These are phyloP conservation scores for Hymenoscyphus fructigenus DNA, from an alignment of 2,329 filamentous ascomycete genomes.

Conservation along the genomic window DNA sequence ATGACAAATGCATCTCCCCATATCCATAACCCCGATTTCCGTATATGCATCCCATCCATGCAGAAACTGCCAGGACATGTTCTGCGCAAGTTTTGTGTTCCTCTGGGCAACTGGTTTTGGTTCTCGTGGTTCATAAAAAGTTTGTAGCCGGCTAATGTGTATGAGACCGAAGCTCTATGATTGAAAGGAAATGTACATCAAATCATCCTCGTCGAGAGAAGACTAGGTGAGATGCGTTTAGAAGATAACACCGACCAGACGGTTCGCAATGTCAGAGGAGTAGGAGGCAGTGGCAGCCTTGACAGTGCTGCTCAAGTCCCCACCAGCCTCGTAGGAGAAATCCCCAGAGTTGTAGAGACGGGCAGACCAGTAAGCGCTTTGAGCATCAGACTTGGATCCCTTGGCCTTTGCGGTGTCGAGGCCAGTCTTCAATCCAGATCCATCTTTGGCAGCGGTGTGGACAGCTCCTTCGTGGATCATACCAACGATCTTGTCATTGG, in stretches of 20 bases:
- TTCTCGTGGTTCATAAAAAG: background rate
- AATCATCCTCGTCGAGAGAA: background rate
- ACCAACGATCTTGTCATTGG: conserved; percentile 7
- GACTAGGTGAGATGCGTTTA: background rate
- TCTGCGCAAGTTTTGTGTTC: background rate
- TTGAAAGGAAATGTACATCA: background rate
- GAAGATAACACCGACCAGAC: conserved; percentile 7
- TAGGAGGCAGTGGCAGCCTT: conserved; percentile 23
- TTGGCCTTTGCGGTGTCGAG: conserved; percentile 28
- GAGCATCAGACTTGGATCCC: conserved; percentile 20
- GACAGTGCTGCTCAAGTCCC: conserved; percentile 26
- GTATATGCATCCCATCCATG: background rate
- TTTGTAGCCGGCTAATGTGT: background rate
- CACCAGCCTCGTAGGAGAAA: conserved; percentile 29
- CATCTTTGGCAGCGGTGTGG: conserved; percentile 35
- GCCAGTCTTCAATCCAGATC: conserved; percentile 38
- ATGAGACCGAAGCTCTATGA: background rate
- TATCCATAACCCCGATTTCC: background rate
- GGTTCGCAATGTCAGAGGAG: conserved; percentile 19
- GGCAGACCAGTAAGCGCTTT: conserved; percentile 37
- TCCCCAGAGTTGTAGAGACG: conserved; percentile 42
- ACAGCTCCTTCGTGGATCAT: conserved; percentile 41
- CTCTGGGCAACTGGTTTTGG: background rate
- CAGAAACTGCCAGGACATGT: conserved; percentile 3
- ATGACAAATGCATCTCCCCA: background rate